Percentiles rank a stretch among this genome's conserved stretches.
phyloP scores from a whole-genome alignment of 1,139 yeast species.

The Pichia sp. region DNA sequence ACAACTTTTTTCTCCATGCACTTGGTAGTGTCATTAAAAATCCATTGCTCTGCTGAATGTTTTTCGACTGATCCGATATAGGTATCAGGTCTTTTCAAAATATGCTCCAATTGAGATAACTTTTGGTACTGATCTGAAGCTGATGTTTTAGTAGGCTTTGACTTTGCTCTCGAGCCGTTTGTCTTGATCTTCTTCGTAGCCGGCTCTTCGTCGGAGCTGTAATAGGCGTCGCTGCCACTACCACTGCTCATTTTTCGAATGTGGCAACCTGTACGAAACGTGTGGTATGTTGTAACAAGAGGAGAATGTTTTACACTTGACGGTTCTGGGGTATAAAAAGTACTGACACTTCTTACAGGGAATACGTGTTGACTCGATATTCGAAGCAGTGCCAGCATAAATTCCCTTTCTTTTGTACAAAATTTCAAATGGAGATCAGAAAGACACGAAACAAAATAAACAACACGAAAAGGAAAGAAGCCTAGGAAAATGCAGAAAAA shows the following conservation, averaged over 20 bases:
- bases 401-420: neutral
- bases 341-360: neutral
- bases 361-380: neutral
- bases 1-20: slow-evolving; percentile 71
- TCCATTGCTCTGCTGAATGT: slow-evolving; percentile 81
- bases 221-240: slow-evolving; percentile 1
- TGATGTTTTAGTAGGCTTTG: neutral
- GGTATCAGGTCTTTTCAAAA: slow-evolving; percentile 94
- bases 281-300: neutral
- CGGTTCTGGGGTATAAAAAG: neutral
- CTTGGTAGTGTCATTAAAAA: slow-evolving; percentile 63
- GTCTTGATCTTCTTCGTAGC: slow-evolving; percentile 5
- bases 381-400: neutral
- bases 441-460: neutral
- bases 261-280: neutral
- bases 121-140: slow-evolving; percentile 88
- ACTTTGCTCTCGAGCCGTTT: neutral
- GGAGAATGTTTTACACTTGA: neutral
- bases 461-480: neutral
- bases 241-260: slow-evolving; percentile 7
- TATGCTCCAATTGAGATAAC: slow-evolving; percentile 92
- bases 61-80: slow-evolving; percentile 93
- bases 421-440: neutral
- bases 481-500: neutral
- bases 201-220: slow-evolving; percentile 11